Evolutionary conservation across 352 stramenopile species (phyloP), one percentile per base, ranked within the genome.

Genomic region (Peronospora destructor): DNA sequence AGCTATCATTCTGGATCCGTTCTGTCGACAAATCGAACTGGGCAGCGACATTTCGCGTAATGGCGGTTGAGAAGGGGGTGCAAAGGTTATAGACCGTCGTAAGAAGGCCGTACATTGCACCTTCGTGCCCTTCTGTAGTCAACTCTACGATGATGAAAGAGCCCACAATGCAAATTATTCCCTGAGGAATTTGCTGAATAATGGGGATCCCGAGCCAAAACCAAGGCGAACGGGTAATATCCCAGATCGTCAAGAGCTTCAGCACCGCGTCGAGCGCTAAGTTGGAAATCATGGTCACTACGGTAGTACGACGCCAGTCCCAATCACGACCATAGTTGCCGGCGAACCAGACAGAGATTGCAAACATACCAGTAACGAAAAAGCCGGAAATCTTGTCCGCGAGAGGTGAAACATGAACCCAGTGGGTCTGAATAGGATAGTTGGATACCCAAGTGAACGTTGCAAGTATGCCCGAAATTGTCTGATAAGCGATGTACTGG

Each of bases 91-190:
- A 61, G 19, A 87, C 73, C 11, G 76, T 87, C 14, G 73, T 80
- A 25, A 87, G 52, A 17, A 87, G 59, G 7, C 76, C 71, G 48
- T 82, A 81, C 54, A 85, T 74, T 30, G 73, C 73, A 17, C 71
- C 71, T 60, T 87, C 76, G 39, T 84, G 61, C 10, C 76, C 76
- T 49, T 80, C 71, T 5, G 58, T 49, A 4, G 73, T 66, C 3
- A 87, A 52, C 55, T 87, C 76, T 7, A 85, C 69, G 11, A 75
- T 67, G 33, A 82, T 74, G 47, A 82, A 87, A 8, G 72, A 69
- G 1, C 55, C 46, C 6, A 87, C 64, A 38, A 82, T 80, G 59
- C 76, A 87, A 34, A 64, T 61, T 13, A 85, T 65, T 2, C 71
- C 76, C 14, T 54, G 39, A 7, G 73, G 76, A 48, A 85, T 49